Conservation (phyloP, 2,329 filamentous ascomycete species). For the Furcasterigmium furcatum region DNA sequence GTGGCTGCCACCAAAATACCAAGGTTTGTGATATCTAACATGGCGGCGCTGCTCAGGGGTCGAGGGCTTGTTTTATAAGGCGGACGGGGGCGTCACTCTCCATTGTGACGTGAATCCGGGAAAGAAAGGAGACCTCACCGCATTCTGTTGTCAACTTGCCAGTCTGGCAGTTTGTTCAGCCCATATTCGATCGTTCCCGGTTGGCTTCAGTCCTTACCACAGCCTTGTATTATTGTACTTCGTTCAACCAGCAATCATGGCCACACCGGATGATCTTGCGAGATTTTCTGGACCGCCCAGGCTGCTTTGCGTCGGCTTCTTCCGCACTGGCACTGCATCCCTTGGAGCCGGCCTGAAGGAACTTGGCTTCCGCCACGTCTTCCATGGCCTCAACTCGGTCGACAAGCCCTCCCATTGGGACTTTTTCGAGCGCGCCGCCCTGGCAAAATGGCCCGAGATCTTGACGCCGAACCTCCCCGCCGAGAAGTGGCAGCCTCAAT, state of each 20-base stretch:
- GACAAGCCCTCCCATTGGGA: slow-evolving; percentile 5
- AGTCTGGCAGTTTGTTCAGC: too few species aligned
- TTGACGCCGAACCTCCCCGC: slow-evolving; percentile 1
- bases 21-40: too few species aligned
- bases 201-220: too few species aligned
- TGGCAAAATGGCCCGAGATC: slow-evolving; percentile 5
- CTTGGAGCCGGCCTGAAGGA: slow-evolving; percentile 6
- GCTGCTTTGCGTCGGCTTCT: slow-evolving; percentile 10
- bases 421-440: slow-evolving; percentile 5
- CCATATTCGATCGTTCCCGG: too few species aligned
- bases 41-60: too few species aligned
- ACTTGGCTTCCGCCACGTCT: slow-evolving; percentile 9
- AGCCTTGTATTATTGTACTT: background rate
- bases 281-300: slow-evolving; percentile 4
- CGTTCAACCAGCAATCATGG: background rate
- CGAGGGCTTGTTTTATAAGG: too few species aligned
- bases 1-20: too few species aligned
- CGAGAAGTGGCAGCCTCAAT: slow-evolving; percentile 5
- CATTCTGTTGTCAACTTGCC: too few species aligned
- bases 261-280: slow-evolving; percentile 1
- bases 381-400: slow-evolving; percentile 9
- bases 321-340: slow-evolving; percentile 12
- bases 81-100: too few species aligned
- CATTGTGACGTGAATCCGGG: too few species aligned
- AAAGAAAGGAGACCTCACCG: too few species aligned